Conservation (phyloP, 306 rosid species). For the Corylus avellana region DNA sequence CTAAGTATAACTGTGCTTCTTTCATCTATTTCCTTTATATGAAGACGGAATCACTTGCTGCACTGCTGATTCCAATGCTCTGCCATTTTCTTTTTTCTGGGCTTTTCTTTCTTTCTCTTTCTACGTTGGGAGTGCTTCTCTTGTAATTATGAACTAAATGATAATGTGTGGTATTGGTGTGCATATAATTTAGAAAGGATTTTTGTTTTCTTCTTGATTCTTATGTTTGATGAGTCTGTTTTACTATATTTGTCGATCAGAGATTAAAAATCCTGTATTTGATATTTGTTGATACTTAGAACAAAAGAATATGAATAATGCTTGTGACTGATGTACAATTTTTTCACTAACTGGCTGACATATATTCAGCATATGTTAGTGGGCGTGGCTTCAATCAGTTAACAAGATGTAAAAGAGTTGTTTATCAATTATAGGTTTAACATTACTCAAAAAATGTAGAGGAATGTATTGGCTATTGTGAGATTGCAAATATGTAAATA, state of each 20-base stretch:
- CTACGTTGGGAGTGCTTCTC: background rate
- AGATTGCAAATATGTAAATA: too few relatives aligned
- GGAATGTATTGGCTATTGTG: background rate
- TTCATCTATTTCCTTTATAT: background rate
- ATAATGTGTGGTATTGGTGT: constrained; percentile 7
- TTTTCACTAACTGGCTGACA: too few relatives aligned
- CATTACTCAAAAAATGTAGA: too few relatives aligned
- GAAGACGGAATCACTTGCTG: background rate
- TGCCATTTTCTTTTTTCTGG: background rate
- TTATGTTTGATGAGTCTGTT: background rate
- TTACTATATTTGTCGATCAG: background rate
- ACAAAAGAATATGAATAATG: too few relatives aligned
- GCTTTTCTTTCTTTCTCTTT: too few relatives aligned
- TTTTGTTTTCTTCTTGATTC: background rate
- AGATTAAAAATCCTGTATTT: background rate
- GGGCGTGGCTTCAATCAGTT: too few relatives aligned
- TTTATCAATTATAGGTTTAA: too few relatives aligned
- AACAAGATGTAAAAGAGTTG: too few relatives aligned
- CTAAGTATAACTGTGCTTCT: constrained; percentile 11
- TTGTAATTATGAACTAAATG: background rate
- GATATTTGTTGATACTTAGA: too few relatives aligned
- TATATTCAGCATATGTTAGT: too few relatives aligned
- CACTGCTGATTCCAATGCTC: background rate
- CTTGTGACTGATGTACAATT: too few relatives aligned
- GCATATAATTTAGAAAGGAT: background rate